Conservation (phyloP, 768 basidiomycete species). For the Phaeotremella fagi region DNA sequence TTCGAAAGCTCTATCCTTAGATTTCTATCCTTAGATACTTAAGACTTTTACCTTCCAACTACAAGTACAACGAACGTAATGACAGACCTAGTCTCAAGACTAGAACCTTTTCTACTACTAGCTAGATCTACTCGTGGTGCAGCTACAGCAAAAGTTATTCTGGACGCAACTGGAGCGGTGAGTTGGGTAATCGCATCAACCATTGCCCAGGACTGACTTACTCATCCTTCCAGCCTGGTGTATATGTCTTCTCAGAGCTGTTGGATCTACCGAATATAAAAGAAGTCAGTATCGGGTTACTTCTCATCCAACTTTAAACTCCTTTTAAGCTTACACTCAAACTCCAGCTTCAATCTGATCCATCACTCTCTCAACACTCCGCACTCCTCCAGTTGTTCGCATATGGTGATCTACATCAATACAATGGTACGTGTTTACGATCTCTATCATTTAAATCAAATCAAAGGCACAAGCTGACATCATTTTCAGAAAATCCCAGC, state of each 20-base stretch:
- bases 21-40: too few species aligned
- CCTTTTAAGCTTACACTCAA: too few species aligned
- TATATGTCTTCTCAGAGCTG: conserved; percentile 87
- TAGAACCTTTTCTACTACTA: conserved; percentile 84
- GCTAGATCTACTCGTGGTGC: conserved; percentile 88
- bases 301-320: not conserved
- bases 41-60: too few species aligned
- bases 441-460: too few species aligned
- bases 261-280: conserved; percentile 75
- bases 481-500: conserved; percentile 59
- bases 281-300: conserved; percentile 57
- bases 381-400: conserved; percentile 79
- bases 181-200: conserved; percentile 10
- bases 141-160: conserved; percentile 73
- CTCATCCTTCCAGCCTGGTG: conserved; percentile 57
- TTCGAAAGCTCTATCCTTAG: too few species aligned
- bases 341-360: conserved; percentile 63
- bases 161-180: conserved; percentile 74
- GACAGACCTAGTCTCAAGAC: conserved; percentile 17
- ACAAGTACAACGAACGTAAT: conserved; percentile 5
- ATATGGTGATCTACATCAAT: conserved; percentile 80
- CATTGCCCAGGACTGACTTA: conserved; percentile 3
- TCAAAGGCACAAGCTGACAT: conserved; percentile 2
- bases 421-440: conserved; percentile 58
- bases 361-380: conserved; percentile 61